Percentiles rank a stretch among this genome's conserved stretches.
Evolutionary conservation across 768 basidiomycete species (phyloP).

Genomic region (Grammothele lineata): DNA sequence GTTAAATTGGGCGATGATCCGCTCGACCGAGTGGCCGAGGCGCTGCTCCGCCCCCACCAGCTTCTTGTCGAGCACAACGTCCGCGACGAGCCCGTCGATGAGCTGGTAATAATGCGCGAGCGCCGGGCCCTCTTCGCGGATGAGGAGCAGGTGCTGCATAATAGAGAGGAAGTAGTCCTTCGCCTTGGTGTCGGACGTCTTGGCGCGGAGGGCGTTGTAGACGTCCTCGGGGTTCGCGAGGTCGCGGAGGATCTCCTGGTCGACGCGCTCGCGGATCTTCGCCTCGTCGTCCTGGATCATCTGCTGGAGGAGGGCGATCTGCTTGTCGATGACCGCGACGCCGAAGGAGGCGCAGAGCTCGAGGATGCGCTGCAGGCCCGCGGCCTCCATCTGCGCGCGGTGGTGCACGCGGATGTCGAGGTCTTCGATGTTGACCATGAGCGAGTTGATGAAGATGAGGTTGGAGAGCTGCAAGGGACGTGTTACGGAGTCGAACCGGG

Average conservation of each 20-base stretch:
- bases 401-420: slow-evolving; percentile 83
- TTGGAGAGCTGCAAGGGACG: slow-evolving; percentile 51
- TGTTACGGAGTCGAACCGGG: too few relatives aligned
- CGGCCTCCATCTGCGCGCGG: slow-evolving; percentile 85
- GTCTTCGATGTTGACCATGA: slow-evolving; percentile 66
- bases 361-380: slow-evolving; percentile 74
- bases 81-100: slow-evolving; percentile 82
- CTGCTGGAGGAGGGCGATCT: slow-evolving; percentile 56
- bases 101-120: slow-evolving; percentile 89
- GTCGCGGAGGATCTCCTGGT: slow-evolving; percentile 71
- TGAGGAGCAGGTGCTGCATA: slow-evolving; percentile 89
- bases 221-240: slow-evolving; percentile 83
- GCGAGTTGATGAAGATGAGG: slow-evolving; percentile 64
- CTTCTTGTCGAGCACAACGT: slow-evolving; percentile 91
- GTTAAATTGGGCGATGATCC: slow-evolving; percentile 84
- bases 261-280: slow-evolving; percentile 65
- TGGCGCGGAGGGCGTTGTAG: slow-evolving; percentile 75
- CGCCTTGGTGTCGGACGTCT: slow-evolving; percentile 74
- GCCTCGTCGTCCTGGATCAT: slow-evolving; percentile 73
- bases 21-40: slow-evolving; percentile 85
- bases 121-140: slow-evolving; percentile 81
- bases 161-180: slow-evolving; percentile 87
- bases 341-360: slow-evolving; percentile 63
- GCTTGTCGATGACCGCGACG: slow-evolving; percentile 59
- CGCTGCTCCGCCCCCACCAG: slow-evolving; percentile 78